Evolutionary conservation across 768 basidiomycete genomes (phyloP), one percentile per base, ranked within the genome.

Genomic region (Rhizopogon roseolus): DNA sequence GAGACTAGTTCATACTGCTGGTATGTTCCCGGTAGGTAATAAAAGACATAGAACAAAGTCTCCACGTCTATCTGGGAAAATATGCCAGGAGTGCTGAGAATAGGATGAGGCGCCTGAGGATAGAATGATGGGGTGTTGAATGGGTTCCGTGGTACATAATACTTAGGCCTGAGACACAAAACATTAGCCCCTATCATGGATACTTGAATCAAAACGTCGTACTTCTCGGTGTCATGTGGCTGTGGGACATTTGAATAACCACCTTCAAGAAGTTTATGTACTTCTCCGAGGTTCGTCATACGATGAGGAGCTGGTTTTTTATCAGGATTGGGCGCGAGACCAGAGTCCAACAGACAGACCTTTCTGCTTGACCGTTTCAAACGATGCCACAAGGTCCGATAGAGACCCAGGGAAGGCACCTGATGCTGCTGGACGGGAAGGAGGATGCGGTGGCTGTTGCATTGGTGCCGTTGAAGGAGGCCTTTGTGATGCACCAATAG

Each of bases 41-140:
- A 99, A 73, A 99, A 99, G 64, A 98, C 90, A 74, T 94, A 99
- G 73, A 99, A 98, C 9, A 98, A 76, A 17, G 96, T 98, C 74
- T 99, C 97, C 46, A 97, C 86, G 59, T 99, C 97, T 56, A 98
- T 81, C 66, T 94, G 90, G 32, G 88, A 78, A 66, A 95, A 97
- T 49, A 98, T 81, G 8, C 80, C 82, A 36, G 93, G 83, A 51
- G 92, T 88, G 63, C 82, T 91, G 55, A 98, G 74, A 42, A 90
- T 76, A 16, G 86, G 80, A 60, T 87, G 82, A 29, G 93, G 93
- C 52, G 84, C 70, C 70, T 98, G 97, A 38, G 97, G 94, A 70
- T 99, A 99, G 70, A 96, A 98, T 11, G 83, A 71, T 14, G 97
- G 88, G n/a, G 95, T 93, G 64, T 80, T 85, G 75, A 83, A 91